These are phyloP conservation scores for Besnoitia besnoiti DNA, from an alignment of 169 alveolate species.

Conservation along the genomic window DNA sequence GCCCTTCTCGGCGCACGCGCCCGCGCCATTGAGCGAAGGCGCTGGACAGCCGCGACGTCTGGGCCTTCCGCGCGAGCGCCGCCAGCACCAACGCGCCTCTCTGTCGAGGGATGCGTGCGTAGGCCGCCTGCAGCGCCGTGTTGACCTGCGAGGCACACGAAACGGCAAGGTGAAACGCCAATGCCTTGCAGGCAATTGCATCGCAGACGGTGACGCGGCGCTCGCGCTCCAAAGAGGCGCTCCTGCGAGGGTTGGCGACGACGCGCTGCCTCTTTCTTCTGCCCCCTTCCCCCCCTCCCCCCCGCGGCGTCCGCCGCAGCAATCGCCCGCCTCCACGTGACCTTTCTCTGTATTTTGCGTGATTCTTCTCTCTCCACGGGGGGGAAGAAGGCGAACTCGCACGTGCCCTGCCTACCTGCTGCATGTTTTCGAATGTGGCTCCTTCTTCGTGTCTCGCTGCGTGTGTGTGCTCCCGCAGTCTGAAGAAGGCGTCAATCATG, in stretches of 20 bases:
- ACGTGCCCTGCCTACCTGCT: not conserved
- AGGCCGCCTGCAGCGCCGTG: not conserved
- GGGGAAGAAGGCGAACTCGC: too few species aligned
- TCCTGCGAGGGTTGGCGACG: too few species aligned
- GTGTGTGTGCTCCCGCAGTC: not conserved
- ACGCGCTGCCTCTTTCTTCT: not conserved
- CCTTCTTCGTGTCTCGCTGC: slow-evolving; percentile 24
- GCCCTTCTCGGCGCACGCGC: not conserved
- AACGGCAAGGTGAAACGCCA: not conserved
- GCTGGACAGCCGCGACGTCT: not conserved
- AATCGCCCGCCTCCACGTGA: not conserved
- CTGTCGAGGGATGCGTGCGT: not conserved
- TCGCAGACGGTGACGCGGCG: too few species aligned
- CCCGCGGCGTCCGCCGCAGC: not conserved
- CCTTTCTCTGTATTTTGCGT: not conserved
- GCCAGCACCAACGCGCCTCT: not conserved
- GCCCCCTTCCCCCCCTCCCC: not conserved
- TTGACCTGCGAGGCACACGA: not conserved
- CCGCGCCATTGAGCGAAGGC: not conserved
- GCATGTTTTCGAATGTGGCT: slow-evolving; percentile 40
- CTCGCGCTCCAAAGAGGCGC: too few species aligned
- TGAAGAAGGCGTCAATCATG: slow-evolving; percentile 35
- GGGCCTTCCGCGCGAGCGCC: not conserved
- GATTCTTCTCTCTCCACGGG: not conserved
- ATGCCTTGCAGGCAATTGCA: too few species aligned